Base-by-base conservation (phyloP, 805 yeast species). In the Wickerhamomyces canadensis region DNA sequence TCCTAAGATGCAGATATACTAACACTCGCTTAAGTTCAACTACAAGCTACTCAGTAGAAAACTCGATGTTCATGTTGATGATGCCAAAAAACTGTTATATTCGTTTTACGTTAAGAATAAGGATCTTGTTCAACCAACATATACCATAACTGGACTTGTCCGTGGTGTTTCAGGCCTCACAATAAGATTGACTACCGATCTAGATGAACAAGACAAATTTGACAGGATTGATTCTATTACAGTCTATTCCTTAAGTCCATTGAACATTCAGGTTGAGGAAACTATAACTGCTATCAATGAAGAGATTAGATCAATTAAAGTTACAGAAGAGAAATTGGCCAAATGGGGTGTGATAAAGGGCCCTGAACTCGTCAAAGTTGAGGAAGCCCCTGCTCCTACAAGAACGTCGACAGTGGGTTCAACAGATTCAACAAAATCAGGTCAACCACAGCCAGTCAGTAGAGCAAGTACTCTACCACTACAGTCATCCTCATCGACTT, bases 41-140 rank as follows among this genome's bases (percentile, higher is more conserved):
- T 74, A 68, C 44, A 65, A 64, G 33, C 51, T 64, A 7, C 55
- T 71, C 7, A 57, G 76, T 4, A 55, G 75, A 31, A 58, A 57
- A 7, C 47, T 69, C 35, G 52, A 53, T n/a, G 51, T 72, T 9
- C 64, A 67, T 33, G 62, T 58, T 2, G 33, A 49, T 17, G 59
- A 58, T 24, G 64, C 78, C 13, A 74, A 72, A 46, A 44, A 37
- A 18, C 37, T 63, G 6, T 58, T 74, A 19, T 57, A 56, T 42
- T 52, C 62, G 4, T 74, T 61, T 48, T 68, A 64, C 44, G 43
- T 47, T 6, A 46, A 58, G 24, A 64, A 72, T 44, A 54, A 49
- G 36, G 54, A 61, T 14, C 53, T 58, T 27, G 37, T 73, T 7
- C 48, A 56, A 5, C 74, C 74, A 0, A 55, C 67, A 0, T 72